phyloP scores from a whole-genome alignment of 495 filamentous ascomycete species.

The Tetracladium marchalianum region DNA sequence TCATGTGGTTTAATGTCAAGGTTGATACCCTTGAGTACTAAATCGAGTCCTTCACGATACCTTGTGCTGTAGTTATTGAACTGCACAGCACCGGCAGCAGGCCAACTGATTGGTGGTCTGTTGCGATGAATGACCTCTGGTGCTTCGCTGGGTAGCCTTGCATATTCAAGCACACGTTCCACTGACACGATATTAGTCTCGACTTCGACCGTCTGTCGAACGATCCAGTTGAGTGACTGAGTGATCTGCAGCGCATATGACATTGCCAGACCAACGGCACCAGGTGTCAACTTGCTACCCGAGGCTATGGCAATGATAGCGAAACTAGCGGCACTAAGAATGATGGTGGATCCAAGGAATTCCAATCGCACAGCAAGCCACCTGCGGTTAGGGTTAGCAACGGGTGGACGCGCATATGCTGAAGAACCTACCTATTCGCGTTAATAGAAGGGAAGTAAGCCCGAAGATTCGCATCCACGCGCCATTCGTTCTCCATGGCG shows the following conservation, averaged over 20 bases:
- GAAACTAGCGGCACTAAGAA: slow-evolving; percentile 76
- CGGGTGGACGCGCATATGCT: background rate
- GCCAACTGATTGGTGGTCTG: slow-evolving; percentile 85
- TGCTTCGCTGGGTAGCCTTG: slow-evolving; percentile 85
- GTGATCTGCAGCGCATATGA: slow-evolving; percentile 97
- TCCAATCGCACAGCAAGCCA: slow-evolving; percentile 96
- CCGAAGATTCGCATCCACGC: slow-evolving; percentile 88
- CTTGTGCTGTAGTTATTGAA: slow-evolving; percentile 91
- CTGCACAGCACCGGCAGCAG: slow-evolving; percentile 76
- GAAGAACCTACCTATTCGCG: slow-evolving; percentile 47
- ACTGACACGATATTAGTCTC: slow-evolving; percentile 99
- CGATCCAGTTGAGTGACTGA: slow-evolving; percentile 98
- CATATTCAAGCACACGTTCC: slow-evolving; percentile 95
- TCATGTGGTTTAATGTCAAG: slow-evolving; percentile 89
- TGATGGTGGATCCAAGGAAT: slow-evolving; percentile 93
- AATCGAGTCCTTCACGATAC: slow-evolving; percentile 79
- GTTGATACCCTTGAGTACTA: slow-evolving; percentile 87
- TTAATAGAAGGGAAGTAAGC: slow-evolving; percentile 96
- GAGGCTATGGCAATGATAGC: slow-evolving; percentile 70
- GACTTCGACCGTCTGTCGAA: slow-evolving; percentile 96
- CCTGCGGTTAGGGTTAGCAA: slow-evolving; percentile 24
- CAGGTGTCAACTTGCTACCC: slow-evolving; percentile 56
- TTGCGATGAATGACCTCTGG: slow-evolving; percentile 86
- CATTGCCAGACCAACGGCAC: slow-evolving; percentile 89
- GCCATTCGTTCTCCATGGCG: slow-evolving; percentile 91